Base-by-base conservation (phyloP, 2,329 filamentous ascomycete species). In the Arthrobotrys entomopaga region DNA sequence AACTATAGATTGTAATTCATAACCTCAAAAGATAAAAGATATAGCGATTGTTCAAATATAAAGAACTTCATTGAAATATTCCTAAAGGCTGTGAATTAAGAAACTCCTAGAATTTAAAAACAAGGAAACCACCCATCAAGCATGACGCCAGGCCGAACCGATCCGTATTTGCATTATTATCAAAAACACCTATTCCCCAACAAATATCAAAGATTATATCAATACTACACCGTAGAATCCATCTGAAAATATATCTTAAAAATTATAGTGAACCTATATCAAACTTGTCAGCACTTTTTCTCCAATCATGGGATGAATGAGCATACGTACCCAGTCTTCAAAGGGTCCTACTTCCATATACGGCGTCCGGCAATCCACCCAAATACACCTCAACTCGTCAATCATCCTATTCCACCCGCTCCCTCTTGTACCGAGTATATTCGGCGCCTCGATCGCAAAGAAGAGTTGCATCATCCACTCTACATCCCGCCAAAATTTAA, bases 381-480 rank as follows among this genome's bases (percentile, higher is more conserved):
- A 78, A 19, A 77, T 66, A 43, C 78, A 78, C 22, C 77, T 67
- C 56, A 79, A 65, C 42, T 77, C 65, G 42, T 78, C 78, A 20
- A 78, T 78, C 42, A 78, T 74, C 6, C 76, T 53, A 50, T 79
- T 78, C 77, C 77, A 78, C 11, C 77, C 75, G 67, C 77, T 77
- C 15, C 77, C 77, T 50, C 76, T 63, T 7, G 77, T 78, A 11
- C 77, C 77, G 11, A 78, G 22, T 15, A 77, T 75, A 10, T 64
- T 60, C 38, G 76, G 67, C 34, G 75, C 75, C 58, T 78, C 76
- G 19, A 78, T 63, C 2, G 77, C 77, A 57, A 78, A 77, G 40
- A 77, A 76, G 15, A 78, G 54, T 49, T 78, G 78, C 56, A 52
- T 46, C 69, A 73, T 58, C 69, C 69, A 73, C 57, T 73, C 69